Evolutionary conservation across 2,329 filamentous ascomycete species (phyloP), one percentile per base, ranked within the genome.

Genomic region (Gaeumannomyces sp.): DNA sequence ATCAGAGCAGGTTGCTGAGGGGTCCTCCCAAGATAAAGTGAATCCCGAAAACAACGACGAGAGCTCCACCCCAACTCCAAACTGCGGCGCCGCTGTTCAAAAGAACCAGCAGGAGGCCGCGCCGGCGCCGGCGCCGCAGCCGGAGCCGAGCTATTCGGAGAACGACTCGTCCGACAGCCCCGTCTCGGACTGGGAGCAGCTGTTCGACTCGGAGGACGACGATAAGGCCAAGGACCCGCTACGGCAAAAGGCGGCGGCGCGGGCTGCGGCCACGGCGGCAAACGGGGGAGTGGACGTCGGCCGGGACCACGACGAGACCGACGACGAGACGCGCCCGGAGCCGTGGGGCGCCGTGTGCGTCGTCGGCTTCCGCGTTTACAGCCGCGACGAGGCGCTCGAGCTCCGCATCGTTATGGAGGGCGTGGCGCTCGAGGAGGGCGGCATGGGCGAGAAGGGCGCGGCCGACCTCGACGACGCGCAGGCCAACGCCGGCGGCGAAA

Each of bases 311-410:
- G 82, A 83, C 53, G 81, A 83, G 27, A 79, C 78, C 0, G 83
- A 85, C 11, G 83, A 85, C 67, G 83, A 86, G 65, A 80, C 84
- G 67, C 76, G 79, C 69, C 73, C 79, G 29, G 80, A 84, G 29
- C 82, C 84, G 1, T 89, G 86, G 86, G 88, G 88, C 71, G 85
- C 86, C 4, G 80, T 88, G 60, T 83, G 81, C 63, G 82, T 88
- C 25, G 80, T 89, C 0, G 85, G 86, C 0, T 75, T 89, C 63
- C 80, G 85, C 5, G 82, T 89, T 6, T 89, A 88, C 72, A 80
- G 82, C 71, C 84, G 83, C 69, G 77, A 88, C 70, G 78, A 81
- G 59, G 74, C 77, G 38, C 75, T 86, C 3, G 79, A 84, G 72
- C 73, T 86, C n/a, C 77, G 79, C 56, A 80, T 84, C 16, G 81